Evolutionary conservation across 2,329 filamentous ascomycete genomes (phyloP).

Genomic region (Ceratocystis ficicola): DNA sequence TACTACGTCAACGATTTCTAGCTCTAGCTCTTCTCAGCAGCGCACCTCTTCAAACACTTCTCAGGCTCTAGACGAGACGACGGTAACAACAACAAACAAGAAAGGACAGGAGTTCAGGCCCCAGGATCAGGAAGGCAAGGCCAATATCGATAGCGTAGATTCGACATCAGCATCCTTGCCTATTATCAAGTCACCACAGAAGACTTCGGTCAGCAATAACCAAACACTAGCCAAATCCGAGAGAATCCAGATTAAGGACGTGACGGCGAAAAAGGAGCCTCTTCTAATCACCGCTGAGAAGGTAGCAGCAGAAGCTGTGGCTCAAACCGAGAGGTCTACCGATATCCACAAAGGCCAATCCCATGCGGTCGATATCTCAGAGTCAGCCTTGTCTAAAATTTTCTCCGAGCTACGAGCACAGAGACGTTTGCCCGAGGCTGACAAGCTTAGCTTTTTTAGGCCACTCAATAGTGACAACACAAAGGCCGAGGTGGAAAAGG

Average conservation of each 20-base stretch:
- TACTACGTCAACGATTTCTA: background rate
- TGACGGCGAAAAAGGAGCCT: slow-evolving; percentile 23
- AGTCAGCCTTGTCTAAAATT: slow-evolving; percentile 6
- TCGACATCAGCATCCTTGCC: background rate
- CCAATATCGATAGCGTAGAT: background rate
- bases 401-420: background rate
- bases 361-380: slow-evolving; percentile 5
- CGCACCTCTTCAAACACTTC: background rate
- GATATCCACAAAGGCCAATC: slow-evolving; percentile 9
- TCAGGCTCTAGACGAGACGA: background rate
- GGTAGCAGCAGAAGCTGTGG: slow-evolving; percentile 8
- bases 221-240: slow-evolving; percentile 26
- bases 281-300: slow-evolving; percentile 16
- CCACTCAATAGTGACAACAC: slow-evolving; percentile 27
- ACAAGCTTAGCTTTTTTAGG: slow-evolving; percentile 32
- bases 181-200: slow-evolving; percentile 17
- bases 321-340: background rate
- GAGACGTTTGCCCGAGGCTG: slow-evolving; percentile 24
- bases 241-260: slow-evolving; percentile 28
- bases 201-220: background rate
- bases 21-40: background rate
- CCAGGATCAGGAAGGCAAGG: background rate
- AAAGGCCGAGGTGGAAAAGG: slow-evolving; percentile 13
- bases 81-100: slow-evolving; percentile 16
- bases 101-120: slow-evolving; percentile 16